Percentiles rank a stretch among this genome's conserved stretches.
These are phyloP conservation scores for Coprinopsis marcescibilis DNA, from an alignment of 768 basidiomycete species.

Conservation along the genomic window DNA sequence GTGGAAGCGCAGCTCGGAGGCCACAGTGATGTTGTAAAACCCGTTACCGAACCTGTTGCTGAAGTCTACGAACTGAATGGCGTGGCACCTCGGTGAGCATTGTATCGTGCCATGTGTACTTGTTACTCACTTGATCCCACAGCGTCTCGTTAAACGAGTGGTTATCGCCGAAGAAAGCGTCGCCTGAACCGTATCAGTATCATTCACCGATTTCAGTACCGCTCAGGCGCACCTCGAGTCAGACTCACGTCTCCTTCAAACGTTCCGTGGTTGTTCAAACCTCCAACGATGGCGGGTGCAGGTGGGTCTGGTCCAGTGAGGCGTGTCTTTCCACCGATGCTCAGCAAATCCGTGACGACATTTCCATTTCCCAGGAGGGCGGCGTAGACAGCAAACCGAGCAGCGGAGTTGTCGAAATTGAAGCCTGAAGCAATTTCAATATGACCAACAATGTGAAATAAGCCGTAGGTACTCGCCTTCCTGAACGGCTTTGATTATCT, in stretches of 20 bases:
- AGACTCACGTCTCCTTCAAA: slow-evolving; percentile 16
- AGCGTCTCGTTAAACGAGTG: slow-evolving; percentile 18
- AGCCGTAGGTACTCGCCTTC: slow-evolving; percentile 4
- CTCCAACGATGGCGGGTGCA: slow-evolving; percentile 14
- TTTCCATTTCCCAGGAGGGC: slow-evolving; percentile 16
- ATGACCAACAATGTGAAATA: background rate
- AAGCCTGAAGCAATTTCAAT: slow-evolving; percentile 8
- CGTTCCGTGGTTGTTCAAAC: slow-evolving; percentile 14
- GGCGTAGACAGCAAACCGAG: slow-evolving; percentile 15
- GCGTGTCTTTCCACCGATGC: slow-evolving; percentile 14
- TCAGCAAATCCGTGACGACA: slow-evolving; percentile 12
- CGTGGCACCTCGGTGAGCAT: background rate
- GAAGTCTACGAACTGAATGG: slow-evolving; percentile 12
- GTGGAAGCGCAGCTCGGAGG: slow-evolving; percentile 12
- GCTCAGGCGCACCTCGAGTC: slow-evolving; percentile 7
- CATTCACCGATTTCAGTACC: too few species aligned
- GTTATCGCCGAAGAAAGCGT: slow-evolving; percentile 16
- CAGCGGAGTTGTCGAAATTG: slow-evolving; percentile 14
- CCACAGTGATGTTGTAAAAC: slow-evolving; percentile 15
- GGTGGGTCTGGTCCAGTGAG: slow-evolving; percentile 13
- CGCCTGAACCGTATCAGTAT: too few species aligned
- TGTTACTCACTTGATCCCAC: slow-evolving; percentile 15
- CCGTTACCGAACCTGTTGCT: slow-evolving; percentile 16
- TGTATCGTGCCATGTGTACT: too few species aligned
- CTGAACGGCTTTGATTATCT: slow-evolving; percentile 10